These are phyloP conservation scores for Agrostemma githago DNA, from an alignment of 148 eudicot genomes.

Conservation along the genomic window DNA sequence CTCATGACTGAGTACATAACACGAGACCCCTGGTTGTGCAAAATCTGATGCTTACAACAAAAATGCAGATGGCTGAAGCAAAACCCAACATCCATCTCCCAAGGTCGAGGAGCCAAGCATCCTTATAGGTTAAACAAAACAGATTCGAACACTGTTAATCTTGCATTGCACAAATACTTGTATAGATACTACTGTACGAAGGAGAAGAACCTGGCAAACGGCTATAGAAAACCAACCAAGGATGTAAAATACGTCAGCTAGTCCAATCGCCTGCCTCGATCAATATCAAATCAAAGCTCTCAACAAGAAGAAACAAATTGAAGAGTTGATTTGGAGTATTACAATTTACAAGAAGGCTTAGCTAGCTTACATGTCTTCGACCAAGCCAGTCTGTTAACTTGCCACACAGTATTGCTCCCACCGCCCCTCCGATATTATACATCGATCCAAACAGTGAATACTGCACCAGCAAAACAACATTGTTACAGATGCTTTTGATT, in stretches of 20 bases:
- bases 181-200: background rate
- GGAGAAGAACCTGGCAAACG: constrained; percentile 24
- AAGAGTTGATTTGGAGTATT: background rate
- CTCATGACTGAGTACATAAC: no score
- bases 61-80: constrained; percentile 14
- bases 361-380: constrained; percentile 30
- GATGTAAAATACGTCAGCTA: constrained; percentile 21
- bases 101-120: constrained; percentile 28
- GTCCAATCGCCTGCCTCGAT: constrained; percentile 28
- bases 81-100: constrained; percentile 37
- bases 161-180: background rate
- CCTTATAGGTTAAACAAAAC: constrained; percentile 22
- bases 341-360: background rate
- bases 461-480: constrained; percentile 22
- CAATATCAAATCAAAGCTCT: constrained; percentile 8
- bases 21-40: background rate
- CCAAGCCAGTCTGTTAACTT: constrained; percentile 35
- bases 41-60: constrained; percentile 26
- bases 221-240: constrained; percentile 20
- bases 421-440: constrained; percentile 22
- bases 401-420: constrained; percentile 33
- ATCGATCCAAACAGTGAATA: constrained; percentile 38
- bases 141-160: background rate
- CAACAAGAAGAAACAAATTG: background rate
- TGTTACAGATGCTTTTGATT: background rate